phyloP scores from a whole-genome alignment of 306 rosid species.

The Medicago truncatula region MtrunA17r5.0-ANR NC_053047.1:42385001-42385500 shows the following conservation, averaged over 20 bases:
- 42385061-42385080: background rate
- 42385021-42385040: no score
- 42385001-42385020: no score
- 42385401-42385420: no score
- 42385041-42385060: no score
- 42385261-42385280: background rate
- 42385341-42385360: no score
- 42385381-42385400: no score
- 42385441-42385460: background rate
- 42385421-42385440: no score
- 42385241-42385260: background rate
- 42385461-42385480: background rate
- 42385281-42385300: no score
- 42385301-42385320: no score
- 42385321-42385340: fast-evolving
- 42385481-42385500: background rate
- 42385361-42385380: no score
- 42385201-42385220: background rate
- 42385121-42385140: background rate
- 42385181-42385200: background rate
- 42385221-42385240: background rate
- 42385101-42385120: background rate
- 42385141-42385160: background rate
- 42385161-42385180: background rate
- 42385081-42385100: no score